A percentile compares a stretch with the other conserved stretches of the same genome.
These are phyloP conservation scores for Neurospora pannonica DNA, from an alignment of 495 filamentous ascomycete species.

Conservation along the genomic window DNA sequence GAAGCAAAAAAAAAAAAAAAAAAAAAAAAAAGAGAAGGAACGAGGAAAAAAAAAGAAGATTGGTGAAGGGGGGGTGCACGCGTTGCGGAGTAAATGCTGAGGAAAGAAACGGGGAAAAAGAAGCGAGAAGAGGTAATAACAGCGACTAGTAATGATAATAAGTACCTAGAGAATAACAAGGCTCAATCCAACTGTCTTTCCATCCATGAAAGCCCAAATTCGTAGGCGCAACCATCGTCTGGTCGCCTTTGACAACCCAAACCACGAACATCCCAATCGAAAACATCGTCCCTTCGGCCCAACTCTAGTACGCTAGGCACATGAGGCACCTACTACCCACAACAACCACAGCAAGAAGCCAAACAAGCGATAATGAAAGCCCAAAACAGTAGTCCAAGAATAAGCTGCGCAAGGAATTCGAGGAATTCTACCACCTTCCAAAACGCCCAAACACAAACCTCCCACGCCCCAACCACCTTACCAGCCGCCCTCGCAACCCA, in stretches of 20 bases:
- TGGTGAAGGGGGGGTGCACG: not conserved
- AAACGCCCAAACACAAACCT: not conserved
- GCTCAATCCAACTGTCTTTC: not conserved
- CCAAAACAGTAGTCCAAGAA: not conserved
- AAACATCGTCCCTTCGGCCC: not conserved
- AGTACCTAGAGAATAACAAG: not conserved
- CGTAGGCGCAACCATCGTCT: not conserved
- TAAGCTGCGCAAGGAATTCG: not conserved
- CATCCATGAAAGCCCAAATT: not conserved
- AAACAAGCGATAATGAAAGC: not conserved
- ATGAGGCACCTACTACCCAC: not conserved
- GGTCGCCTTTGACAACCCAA: not conserved
- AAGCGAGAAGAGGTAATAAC: not conserved
- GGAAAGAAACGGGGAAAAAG: not conserved
- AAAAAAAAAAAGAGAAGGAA: rapidly evolving
- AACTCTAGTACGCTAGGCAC: not conserved
- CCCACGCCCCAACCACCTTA: not conserved
- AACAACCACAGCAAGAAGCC: not conserved
- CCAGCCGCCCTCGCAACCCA: not conserved
- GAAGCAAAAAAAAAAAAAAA: not conserved
- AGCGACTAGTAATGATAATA: not conserved
- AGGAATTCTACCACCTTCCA: rapidly evolving
- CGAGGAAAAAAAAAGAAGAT: not conserved
- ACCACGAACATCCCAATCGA: not conserved
- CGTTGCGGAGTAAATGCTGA: not conserved